These are phyloP conservation scores for Mytilinidion resinicola DNA, from an alignment of 495 filamentous ascomycete species.

Conservation along the genomic window DNA sequence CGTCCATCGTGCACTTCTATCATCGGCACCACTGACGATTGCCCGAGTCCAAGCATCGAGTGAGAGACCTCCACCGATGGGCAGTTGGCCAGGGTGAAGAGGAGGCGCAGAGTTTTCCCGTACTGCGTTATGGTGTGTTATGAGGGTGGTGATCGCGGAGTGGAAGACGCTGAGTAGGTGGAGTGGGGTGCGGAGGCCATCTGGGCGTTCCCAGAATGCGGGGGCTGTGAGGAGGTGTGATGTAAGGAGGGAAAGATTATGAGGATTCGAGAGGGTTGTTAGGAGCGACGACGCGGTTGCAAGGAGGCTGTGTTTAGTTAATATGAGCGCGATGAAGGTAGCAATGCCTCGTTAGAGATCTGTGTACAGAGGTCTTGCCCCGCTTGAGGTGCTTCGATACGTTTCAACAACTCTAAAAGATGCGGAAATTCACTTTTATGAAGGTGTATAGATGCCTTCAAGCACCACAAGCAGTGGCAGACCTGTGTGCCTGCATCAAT, in stretches of 20 bases:
- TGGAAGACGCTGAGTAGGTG: slow-evolving; percentile 84
- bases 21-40: slow-evolving; percentile 76
- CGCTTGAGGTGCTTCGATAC: no score
- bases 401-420: no score
- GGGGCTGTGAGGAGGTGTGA: slow-evolving; percentile 83
- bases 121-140: slow-evolving; percentile 42
- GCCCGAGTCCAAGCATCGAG: slow-evolving; percentile 78
- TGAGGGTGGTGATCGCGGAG: slow-evolving; percentile 52
- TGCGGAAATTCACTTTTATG: no score
- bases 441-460: no score
- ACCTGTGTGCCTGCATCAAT: not conserved
- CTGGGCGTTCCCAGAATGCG: slow-evolving; percentile 73
- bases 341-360: no score
- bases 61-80: slow-evolving; percentile 13
- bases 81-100: slow-evolving; percentile 39
- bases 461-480: not conserved
- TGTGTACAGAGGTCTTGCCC: no score
- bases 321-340: not conserved
- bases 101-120: slow-evolving; percentile 33
- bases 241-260: slow-evolving; percentile 83
- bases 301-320: slow-evolving; percentile 54
- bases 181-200: slow-evolving; percentile 65
- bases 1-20: slow-evolving; percentile 78
- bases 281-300: slow-evolving; percentile 76
- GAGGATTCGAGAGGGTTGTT: slow-evolving; percentile 75